Evolutionary conservation across 768 basidiomycete species (phyloP), one percentile per base, ranked within the genome.

Genomic region (Ramaria sp.): DNA sequence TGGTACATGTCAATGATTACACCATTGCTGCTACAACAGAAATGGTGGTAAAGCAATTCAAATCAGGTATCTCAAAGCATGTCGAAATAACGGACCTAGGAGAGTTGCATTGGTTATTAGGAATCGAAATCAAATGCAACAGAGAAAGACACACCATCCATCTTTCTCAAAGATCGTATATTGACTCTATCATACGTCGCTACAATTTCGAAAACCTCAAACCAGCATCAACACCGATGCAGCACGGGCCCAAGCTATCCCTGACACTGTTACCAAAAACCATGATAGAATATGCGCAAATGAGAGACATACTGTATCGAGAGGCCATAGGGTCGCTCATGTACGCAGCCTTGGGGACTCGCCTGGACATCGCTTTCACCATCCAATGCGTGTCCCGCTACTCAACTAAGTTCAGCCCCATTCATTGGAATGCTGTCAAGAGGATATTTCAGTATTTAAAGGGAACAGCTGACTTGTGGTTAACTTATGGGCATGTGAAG

Each of bases 1-100:
- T 64, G 17, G 57, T 58, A 20, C 69, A 71, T 51, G 67, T 71
- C 43, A 66, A 72, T 55, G 67, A 72, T 56, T 69, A 63, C 56
- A 69, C 67, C 3, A 63, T 71, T 33, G 64, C 60, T 9, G 61
- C 63, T 2, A 12, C 42, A 2, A 6, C 20, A 3, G 42, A 13
- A 5, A 17, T 17, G n/a, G n/a, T 43, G 9, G 17, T 43, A 12
- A 10, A 37, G 7, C 42, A 43, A 4, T 49, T 49, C 27, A 20
- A 49, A 49, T 2, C 27, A 34, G 22, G n/a, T 11, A 17, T 22
- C 3, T 17, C 48, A 2, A n/a, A 27, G 11, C 27, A 49, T 49
- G 48, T 58, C 34, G 24, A 55, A 43, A 39, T 58, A 17, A 27
- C 30, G 5, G 57, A 58, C 34, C 53, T 51, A 1, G 53, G 53